These are phyloP conservation scores for Pseudognaphalium luteoalbum DNA, from an alignment of 129 eudicot genomes.

Conservation along the genomic window DNA sequence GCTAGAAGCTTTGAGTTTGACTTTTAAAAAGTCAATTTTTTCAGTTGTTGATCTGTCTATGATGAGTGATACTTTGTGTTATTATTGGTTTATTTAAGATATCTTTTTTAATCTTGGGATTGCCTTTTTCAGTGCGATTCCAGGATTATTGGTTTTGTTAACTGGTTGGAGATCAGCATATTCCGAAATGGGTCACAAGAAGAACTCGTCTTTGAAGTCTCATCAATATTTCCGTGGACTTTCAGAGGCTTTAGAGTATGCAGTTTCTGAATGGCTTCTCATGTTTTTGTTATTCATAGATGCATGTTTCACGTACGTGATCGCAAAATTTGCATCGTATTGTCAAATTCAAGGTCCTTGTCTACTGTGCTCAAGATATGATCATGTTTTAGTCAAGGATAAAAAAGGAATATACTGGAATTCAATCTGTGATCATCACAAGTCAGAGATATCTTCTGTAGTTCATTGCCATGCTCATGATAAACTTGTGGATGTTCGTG, in stretches of 20 bases:
- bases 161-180: constrained; percentile 17
- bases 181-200: constrained; percentile 32
- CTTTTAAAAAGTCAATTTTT: constrained; percentile 10
- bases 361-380: constrained; percentile 81
- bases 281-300: constrained; percentile 67
- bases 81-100: constrained; percentile 6
- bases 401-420: constrained; percentile 65
- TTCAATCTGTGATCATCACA: constrained; percentile 70
- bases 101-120: neutral
- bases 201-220: constrained; percentile 19
- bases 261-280: constrained; percentile 80
- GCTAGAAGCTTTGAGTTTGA: neutral
- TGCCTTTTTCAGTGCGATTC: constrained; percentile 7
- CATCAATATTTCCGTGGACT: constrained; percentile 29
- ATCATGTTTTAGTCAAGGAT: constrained; percentile 70
- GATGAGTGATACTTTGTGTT: neutral
- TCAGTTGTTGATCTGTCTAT: neutral
- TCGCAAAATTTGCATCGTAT: constrained; percentile 70
- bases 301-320: constrained; percentile 64
- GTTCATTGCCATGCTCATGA: constrained; percentile 60
- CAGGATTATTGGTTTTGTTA: constrained; percentile 8
- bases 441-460: constrained; percentile 67
- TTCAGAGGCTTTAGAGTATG: constrained; percentile 56
- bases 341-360: constrained; percentile 75
- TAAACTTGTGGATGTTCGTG: constrained; percentile 68